Base-by-base conservation (phyloP, 495 filamentous ascomycete genomes). In the Hypomontagnella monticulosa region DNA sequence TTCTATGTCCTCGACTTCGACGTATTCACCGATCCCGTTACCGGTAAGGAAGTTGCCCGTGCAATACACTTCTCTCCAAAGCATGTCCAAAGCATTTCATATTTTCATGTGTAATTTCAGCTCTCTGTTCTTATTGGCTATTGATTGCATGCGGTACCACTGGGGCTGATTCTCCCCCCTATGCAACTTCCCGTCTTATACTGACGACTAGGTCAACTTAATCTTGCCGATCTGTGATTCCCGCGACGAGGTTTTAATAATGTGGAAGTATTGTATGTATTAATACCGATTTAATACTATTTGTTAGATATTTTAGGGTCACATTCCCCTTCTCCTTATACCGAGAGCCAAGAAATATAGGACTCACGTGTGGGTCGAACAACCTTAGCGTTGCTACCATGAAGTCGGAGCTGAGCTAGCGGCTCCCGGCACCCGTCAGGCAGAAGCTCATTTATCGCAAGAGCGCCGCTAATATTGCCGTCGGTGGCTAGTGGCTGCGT, bases 341-440 rank as follows among this genome's bases (percentile, higher is more conserved):
- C 3, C 23, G 2, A 2, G 23, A 27, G 23, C 23, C 23, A 27
- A 27, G 23, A 27, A 27, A 27, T 27, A 27, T 27, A 27, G 23
- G 23, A 27, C 23, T 27, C 23, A 40, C 88, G 11, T 27, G 47
- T 11, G 49, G 8, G 33, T 41, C 41, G 42, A 55, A 11, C 23
- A 33, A 10, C 34, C 16, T 48, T 54, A 16, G 58, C 49, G 42
- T 48, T 19, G 32, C 38, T 53, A 16, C 32, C 34, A 48, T 14
- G 49, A 54, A 57, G 40, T 23, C 48, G 8, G 36, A 32, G 38
- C 36, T 33, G 57, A 20, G 36, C 12, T 4, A 51, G 8, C 18
- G 32, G 10, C 38, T n/a, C 33, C 40, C 40, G 57, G 57, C 57
- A 52, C 46, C 38, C 20, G 57, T 42, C 27, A n/a, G 18, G 42